Conservation (phyloP, 2,329 filamentous ascomycete species). For the Colletotrichum karsti region DNA sequence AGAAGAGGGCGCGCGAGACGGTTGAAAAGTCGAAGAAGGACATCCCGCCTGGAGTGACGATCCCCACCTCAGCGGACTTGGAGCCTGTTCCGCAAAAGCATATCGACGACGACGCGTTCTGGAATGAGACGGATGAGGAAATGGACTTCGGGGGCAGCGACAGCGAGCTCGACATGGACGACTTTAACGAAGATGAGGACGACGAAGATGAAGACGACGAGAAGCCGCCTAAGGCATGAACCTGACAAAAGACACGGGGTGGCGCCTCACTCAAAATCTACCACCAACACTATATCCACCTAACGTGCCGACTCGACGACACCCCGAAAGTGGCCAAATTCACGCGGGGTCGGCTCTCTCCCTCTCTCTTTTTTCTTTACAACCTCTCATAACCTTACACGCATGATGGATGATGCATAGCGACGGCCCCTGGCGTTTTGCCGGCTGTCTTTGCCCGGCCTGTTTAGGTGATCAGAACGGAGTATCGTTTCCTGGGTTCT, state of each 20-base stretch:
- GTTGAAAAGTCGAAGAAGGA: conserved; percentile 80
- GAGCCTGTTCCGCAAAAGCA: conserved; percentile 67
- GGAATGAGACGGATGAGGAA: conserved; percentile 79
- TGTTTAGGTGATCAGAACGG: conserved; percentile 18
- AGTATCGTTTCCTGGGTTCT: conserved; percentile 19
- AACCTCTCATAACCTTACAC: conserved; percentile 5
- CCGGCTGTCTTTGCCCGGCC: conserved; percentile 18
- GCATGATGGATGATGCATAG: conserved; percentile 30
- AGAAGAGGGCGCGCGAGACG: conserved; percentile 72
- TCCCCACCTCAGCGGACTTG: conserved; percentile 79
- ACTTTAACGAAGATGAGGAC: conserved; percentile 66
- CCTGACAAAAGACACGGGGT: background rate
- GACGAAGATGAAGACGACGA: conserved; percentile 66
- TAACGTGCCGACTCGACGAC: background rate
- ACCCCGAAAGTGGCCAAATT: background rate
- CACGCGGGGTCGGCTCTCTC: background rate
- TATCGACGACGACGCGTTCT: conserved; percentile 81
- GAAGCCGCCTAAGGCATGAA: background rate
- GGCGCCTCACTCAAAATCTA: background rate
- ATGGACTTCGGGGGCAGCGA: conserved; percentile 73
- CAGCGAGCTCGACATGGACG: conserved; percentile 69
- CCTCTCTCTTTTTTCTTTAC: background rate
- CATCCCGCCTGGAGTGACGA: conserved; percentile 80
- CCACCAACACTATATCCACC: background rate
- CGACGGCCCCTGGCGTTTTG: conserved; percentile 30